Conservation (phyloP, 192 early-diverging fungal genomes). For the Coemansia sp. region DNA sequence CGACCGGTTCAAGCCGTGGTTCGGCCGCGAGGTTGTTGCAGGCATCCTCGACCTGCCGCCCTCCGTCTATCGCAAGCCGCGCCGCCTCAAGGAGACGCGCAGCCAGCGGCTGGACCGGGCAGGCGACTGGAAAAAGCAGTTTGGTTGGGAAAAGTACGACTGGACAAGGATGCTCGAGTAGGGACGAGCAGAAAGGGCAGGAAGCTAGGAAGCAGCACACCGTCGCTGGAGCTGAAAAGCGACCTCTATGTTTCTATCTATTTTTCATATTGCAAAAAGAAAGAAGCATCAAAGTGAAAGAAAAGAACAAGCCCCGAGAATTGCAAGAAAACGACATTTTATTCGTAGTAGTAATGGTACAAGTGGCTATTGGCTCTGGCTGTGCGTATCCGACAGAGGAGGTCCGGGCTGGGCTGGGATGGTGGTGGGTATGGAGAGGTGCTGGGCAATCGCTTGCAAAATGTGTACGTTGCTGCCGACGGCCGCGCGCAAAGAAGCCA, state of each 20-base stretch:
- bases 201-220: too few species aligned
- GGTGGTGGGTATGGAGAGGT: constrained; percentile 17
- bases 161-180: constrained; percentile 63
- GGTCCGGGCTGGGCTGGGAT: background rate
- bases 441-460: constrained; percentile 35
- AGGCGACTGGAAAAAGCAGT: constrained; percentile 55
- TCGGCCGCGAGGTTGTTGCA: constrained; percentile 83
- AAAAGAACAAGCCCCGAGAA: too few species aligned
- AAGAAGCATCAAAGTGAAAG: too few species aligned
- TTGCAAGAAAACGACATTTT: too few species aligned
- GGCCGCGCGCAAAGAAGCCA: constrained; percentile 23
- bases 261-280: too few species aligned
- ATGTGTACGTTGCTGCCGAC: constrained; percentile 24
- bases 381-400: background rate
- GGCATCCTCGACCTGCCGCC: constrained; percentile 80
- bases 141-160: constrained; percentile 75
- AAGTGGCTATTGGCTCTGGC: constrained; percentile 1
- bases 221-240: too few species aligned
- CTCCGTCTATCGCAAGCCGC: constrained; percentile 69
- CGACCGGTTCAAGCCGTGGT: constrained; percentile 76
- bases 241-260: too few species aligned
- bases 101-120: constrained; percentile 51
- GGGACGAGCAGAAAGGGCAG: too few species aligned
- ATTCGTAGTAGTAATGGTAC: background rate
- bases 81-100: constrained; percentile 52